Percentiles rank a stretch among this genome's conserved stretches.
These are phyloP conservation scores for Phaeosphaeria sp. DNA, from an alignment of 2,329 filamentous ascomycete genomes.

Conservation along the genomic window DNA sequence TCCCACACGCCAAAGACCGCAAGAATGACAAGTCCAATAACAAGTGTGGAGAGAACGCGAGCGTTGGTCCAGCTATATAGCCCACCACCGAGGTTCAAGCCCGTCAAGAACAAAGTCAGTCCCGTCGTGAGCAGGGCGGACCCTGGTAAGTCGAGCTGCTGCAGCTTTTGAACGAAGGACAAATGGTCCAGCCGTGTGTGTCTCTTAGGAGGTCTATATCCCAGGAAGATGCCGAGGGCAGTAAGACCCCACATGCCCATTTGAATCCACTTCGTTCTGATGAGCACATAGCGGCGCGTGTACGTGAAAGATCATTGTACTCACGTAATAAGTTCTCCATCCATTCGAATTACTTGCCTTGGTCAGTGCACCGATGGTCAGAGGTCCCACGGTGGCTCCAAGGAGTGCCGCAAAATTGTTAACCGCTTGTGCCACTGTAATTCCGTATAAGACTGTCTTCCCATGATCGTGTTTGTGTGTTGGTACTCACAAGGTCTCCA, in stretches of 20 bases:
- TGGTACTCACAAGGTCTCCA: neutral
- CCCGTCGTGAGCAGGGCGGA: neutral
- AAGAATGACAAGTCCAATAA: neutral
- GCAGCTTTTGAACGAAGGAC: neutral
- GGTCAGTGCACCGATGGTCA: neutral
- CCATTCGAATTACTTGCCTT: neutral
- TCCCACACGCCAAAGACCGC: neutral
- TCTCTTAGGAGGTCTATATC: neutral
- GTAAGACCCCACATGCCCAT: neutral
- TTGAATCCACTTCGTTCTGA: neutral
- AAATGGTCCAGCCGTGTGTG: neutral
- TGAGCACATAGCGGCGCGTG: neutral
- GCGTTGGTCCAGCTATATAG: neutral
- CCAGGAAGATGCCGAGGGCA: neutral
- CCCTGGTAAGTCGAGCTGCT: neutral
- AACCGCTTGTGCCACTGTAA: neutral
- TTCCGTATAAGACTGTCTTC: too few relatives aligned
- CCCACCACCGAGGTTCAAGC: neutral
- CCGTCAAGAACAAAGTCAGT: neutral
- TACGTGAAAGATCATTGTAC: neutral
- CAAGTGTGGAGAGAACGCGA: neutral
- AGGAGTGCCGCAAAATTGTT: neutral
- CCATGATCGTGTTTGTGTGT: too few relatives aligned
- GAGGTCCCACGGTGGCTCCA: neutral
- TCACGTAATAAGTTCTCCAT: neutral